Base-by-base conservation (phyloP, 1,284 basidiomycete genomes). In the Ceratobasidium sp. region DNA sequence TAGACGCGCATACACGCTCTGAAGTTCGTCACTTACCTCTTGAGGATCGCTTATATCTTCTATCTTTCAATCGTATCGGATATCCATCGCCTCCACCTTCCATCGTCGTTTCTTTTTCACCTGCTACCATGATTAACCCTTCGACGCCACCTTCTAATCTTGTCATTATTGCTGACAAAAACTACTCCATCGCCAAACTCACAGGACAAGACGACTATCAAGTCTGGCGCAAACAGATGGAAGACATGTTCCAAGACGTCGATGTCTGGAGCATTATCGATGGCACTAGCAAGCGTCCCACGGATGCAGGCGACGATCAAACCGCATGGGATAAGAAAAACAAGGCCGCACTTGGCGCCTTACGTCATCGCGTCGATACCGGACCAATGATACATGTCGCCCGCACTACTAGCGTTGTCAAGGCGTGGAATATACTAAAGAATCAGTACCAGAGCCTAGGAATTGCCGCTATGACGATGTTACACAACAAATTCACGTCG, bases 191-290 rank as follows among this genome's bases (percentile, higher is more conserved):
- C 12, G 9, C 70, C 1, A 49, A 60, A 15, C 58, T 73, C 1
- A 6, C 61, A 73, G 56, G 70, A 1, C 56, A 60, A 7, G 70
- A 73, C 23, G 39, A 73, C 20, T 73, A 73, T 20, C 70, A 42
- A 7, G 58, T 73, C 20, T 73, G 55, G 70, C 15, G 42, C 2
- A 73, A 61, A 12, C 70, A 73, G 20, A 73, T 73, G 56, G 39
- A 73, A 18, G 70, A 73, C 56, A 73, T 73, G 55, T 73, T 73
- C 44, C 55, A 73, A 28, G 58, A 73, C 39, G 23, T 61, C 42
- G 71, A 73, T 0, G 42, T 73, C 40, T 63, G 56, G 58, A 44
- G 61, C 20, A 26, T 53, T 40, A 28, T 72, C 55, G 40, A 44
- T 42, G 39, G 55, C 40, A 58, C 70, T 39, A 46, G 20, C 58